Evolutionary conservation across 305 asterid genomes (phyloP).

Genomic region (Euphrasia arctica): DNA sequence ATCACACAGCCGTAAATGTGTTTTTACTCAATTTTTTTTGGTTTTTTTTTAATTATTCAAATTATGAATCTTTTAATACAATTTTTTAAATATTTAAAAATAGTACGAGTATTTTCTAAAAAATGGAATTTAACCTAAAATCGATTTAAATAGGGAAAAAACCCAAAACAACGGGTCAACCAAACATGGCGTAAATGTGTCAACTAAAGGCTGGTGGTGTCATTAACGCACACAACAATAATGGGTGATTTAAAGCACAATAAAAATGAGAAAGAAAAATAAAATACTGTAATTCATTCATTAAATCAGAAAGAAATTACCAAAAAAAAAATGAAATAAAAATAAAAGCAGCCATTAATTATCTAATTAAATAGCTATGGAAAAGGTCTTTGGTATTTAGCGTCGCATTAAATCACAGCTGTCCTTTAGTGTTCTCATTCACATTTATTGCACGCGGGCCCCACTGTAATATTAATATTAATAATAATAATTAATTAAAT

Average conservation of each 20-base stretch:
- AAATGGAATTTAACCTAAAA: no score
- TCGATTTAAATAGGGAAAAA: not conserved
- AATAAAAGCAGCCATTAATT: conserved; percentile 31
- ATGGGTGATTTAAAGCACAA: conserved; percentile 30
- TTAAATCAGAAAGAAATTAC: not conserved
- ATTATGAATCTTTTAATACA: no score
- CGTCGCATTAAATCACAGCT: conserved; percentile 42
- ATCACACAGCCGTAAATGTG: no score
- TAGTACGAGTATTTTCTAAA: no score
- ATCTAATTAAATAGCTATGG: no score
- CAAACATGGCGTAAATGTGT: conserved; percentile 23
- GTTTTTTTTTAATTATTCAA: no score
- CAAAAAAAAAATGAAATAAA: not conserved
- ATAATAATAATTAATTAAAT: not conserved
- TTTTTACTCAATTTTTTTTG: not conserved
- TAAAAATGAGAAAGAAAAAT: conserved; percentile 24
- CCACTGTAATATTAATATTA: not conserved
- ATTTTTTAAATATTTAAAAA: no score
- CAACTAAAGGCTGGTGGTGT: conserved; percentile 27
- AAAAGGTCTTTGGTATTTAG: conserved; percentile 33
- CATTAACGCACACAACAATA: conserved; percentile 29
- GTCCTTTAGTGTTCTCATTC: conserved; percentile 41
- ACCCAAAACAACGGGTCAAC: not conserved
- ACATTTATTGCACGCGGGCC: conserved; percentile 54
- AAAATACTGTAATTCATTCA: conserved; percentile 15